Evolutionary conservation across 495 filamentous ascomycete genomes (phyloP), one percentile per base, ranked within the genome.

Genomic region (Hypoxylon fuscum): DNA sequence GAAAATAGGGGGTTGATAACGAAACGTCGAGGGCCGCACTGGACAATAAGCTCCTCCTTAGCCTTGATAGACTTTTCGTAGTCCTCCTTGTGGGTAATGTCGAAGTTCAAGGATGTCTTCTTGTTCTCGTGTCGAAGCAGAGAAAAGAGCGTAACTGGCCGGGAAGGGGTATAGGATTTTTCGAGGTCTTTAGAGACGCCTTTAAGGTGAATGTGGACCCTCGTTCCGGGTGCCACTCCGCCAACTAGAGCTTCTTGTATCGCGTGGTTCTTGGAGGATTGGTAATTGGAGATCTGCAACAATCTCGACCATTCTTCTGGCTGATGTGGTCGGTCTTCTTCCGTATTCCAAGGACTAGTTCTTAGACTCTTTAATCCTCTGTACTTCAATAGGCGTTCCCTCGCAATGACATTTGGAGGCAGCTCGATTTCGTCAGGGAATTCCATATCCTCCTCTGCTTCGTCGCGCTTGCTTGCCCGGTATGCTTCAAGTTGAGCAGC

Each of bases 371-470:
- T 98, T 50, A 98, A 75, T 14, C 95, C 95, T 69, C 95, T 78
- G 76, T 96, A 98, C 46, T 90, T 84, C 11, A 89, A 84, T 42
- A 98, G 77, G 2, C 95, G 83, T 74, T 98, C 95, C 37, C 91
- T 79, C 2, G 93, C 95, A 35, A 90, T 80, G 1, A 93, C 92
- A 46, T 93, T 87, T 0, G 96, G 95, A 63, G 89, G 91, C 37
- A 98, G 81, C 72, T 98, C 95, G 66, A 98, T 93, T 74, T 98
- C 95, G 58, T 98, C 95, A 3, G 95, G 95, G 76, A 98, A 98
- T 65, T 97, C 94, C 14, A 89, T 83, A 70, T 98, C 93, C 18
- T 98, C 93, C 49, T 90, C 80, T 17, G 87, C 91, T 64, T 97
- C 92, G 20, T 83, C 86, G 23, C 84, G 82, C 54, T 93, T 90